Percentiles rank a stretch among this genome's conserved stretches.
Evolutionary conservation across 768 basidiomycete genomes (phyloP).

Genomic region (Auriscalpium orientale): DNA sequence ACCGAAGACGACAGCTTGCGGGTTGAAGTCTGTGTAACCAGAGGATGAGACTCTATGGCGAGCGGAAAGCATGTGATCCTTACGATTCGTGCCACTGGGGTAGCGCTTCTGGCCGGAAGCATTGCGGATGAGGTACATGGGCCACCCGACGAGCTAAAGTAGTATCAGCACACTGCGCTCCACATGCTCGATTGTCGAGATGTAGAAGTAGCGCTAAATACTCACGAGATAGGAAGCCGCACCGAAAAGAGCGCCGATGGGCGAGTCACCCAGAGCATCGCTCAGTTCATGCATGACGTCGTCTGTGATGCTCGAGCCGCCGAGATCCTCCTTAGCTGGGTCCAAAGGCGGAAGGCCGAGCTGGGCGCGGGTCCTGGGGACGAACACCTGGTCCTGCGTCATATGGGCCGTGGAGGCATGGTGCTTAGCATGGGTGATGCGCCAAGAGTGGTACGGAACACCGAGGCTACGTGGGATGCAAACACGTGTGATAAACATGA

Average conservation of each 20-base stretch:
- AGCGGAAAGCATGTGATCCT: slow-evolving; percentile 21
- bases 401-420: slow-evolving; percentile 92
- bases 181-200: too few species aligned
- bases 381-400: slow-evolving; percentile 93
- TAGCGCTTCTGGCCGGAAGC: slow-evolving; percentile 82
- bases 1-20: slow-evolving; percentile 74
- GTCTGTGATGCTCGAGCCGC: slow-evolving; percentile 56
- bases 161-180: neutral
- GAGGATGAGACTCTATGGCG: neutral
- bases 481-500: neutral
- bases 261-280: slow-evolving; percentile 90
- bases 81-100: slow-evolving; percentile 73
- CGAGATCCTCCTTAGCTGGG: slow-evolving; percentile 54
- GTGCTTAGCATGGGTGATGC: slow-evolving; percentile 90
- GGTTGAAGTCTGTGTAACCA: slow-evolving; percentile 57
- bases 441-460: slow-evolving; percentile 96
- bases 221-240: slow-evolving; percentile 53
- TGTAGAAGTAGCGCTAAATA: slow-evolving; percentile 14
- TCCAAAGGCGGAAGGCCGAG: slow-evolving; percentile 59
- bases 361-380: slow-evolving; percentile 81
- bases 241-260: slow-evolving; percentile 55
- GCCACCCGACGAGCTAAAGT: slow-evolving; percentile 73
- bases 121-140: slow-evolving; percentile 72
- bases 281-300: slow-evolving; percentile 66
- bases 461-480: slow-evolving; percentile 53